These are phyloP conservation scores for Metarhizium album DNA, from an alignment of 2,329 filamentous ascomycete genomes.

Conservation along the genomic window DNA sequence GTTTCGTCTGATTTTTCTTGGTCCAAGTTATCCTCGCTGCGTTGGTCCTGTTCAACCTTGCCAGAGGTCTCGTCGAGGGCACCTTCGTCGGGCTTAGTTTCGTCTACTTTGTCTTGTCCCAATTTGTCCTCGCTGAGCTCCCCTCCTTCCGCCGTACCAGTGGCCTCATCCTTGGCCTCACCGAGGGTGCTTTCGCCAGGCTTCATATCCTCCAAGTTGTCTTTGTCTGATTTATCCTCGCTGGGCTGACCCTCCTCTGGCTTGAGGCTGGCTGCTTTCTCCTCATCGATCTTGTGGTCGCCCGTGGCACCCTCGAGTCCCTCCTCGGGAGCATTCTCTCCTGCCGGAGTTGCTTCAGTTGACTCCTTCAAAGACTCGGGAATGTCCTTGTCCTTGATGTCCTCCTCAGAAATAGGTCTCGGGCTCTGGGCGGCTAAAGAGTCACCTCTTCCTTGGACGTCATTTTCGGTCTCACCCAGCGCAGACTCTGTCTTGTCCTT, in stretches of 20 bases:
- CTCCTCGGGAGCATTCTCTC: background rate
- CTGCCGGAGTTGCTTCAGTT: background rate
- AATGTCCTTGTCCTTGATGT: conserved; percentile 2
- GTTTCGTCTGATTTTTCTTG: background rate
- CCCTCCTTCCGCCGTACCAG: too few relatives aligned
- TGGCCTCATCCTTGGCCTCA: too few relatives aligned
- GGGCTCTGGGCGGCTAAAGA: background rate
- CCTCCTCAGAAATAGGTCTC: background rate
- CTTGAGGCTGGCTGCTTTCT: background rate
- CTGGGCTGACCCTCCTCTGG: background rate
- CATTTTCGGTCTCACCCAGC: conserved; percentile 7
- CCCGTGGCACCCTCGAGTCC: background rate
- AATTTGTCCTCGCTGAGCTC: too few relatives aligned
- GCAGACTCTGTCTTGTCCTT: conserved; percentile 5
- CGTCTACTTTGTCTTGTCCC: too few relatives aligned
- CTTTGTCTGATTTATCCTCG: background rate
- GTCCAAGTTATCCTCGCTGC: background rate
- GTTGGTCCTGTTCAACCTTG: background rate
- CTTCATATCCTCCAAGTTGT: background rate
- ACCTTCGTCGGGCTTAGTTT: too few relatives aligned
- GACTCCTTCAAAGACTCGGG: background rate
- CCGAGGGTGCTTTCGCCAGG: too few relatives aligned
- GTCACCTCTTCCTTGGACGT: background rate
- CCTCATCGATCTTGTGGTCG: background rate
- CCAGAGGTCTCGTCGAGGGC: too few relatives aligned